Base-by-base conservation (phyloP, 306 rosid species). In the Bauhinia variegata region DNA sequence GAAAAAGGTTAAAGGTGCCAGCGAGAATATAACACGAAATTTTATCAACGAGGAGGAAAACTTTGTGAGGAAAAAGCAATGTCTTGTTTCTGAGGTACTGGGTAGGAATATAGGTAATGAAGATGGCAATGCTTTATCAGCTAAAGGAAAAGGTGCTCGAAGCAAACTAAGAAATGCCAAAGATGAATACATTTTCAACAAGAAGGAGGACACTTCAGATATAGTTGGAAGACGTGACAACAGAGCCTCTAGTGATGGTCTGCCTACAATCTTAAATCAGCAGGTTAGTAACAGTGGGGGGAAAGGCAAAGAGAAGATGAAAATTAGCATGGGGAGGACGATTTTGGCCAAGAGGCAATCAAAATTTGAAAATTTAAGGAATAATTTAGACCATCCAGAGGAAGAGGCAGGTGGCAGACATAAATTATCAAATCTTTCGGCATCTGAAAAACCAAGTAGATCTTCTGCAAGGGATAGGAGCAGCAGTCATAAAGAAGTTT, bases 311-410 rank as follows among this genome's bases (percentile, higher is more conserved):
- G 53, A 54, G 33, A 60, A 66, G 56, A 68, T 63, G 51, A 73
- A 65, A 55, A 68, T 5, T 11, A 51, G 58, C 67, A 68, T 6
- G 74, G 78, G 69, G 28, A 82, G 65, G 70, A 66, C 73, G 19
- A 47, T 34, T 5, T 54, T 28, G 71, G 78, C 75, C 47, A 85
- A 80, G 80, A 80, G 83, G 76, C 85, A 74, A 55, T 34, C 54
- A 13, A 79, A 75, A 46, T 67, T 46, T 73, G 78, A 74, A 61
- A 69, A 75, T 68, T 78, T 75, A n/a, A 60, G 38, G 67, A 78
- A 64, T 71, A 65, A 44, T 70, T 53, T 58, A 44, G 80, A 82
- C 46, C 55, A 63, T 43, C 16, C 62, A 49, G 80, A 71, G 64
- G 73, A 52, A 68, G 83, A 61, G 63, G 34, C 47, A 41, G 77